Percentiles rank a stretch among this genome's conserved stretches.
phyloP scores from a whole-genome alignment of 2,329 filamentous ascomycete species.

The Ceratocystis cubensis region DNA sequence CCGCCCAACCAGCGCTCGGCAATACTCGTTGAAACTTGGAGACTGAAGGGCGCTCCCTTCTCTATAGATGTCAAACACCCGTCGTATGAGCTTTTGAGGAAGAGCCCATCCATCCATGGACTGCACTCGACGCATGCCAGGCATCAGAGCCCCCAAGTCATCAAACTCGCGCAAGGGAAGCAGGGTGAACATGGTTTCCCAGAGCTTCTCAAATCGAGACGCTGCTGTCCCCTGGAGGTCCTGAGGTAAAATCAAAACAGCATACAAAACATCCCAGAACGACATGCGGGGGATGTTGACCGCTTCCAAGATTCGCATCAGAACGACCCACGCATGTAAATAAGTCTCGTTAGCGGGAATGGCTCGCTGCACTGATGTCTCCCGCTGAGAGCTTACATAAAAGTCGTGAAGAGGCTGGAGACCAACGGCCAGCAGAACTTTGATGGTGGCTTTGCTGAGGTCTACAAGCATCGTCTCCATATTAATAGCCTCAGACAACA shows the following conservation, averaged over 20 bases:
- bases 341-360: conserved; percentile 36
- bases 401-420: conserved; percentile 33
- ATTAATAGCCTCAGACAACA: conserved; percentile 31
- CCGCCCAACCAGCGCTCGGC: conserved; percentile 44
- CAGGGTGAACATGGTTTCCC: conserved; percentile 47
- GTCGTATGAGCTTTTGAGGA: conserved; percentile 44
- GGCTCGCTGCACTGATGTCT: conserved; percentile 38
- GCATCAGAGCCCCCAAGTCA: conserved; percentile 37
- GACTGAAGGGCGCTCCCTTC: conserved; percentile 40
- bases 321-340: conserved; percentile 45
- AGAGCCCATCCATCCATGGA: conserved; percentile 46
- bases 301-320: conserved; percentile 42
- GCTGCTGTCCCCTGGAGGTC: conserved; percentile 32
- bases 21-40: conserved; percentile 54
- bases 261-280: conserved; percentile 49
- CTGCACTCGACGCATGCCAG: conserved; percentile 26
- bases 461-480: conserved; percentile 39
- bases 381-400: conserved; percentile 38
- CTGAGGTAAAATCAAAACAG: conserved; percentile 31
- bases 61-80: conserved; percentile 47
- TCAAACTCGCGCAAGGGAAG: conserved; percentile 51
- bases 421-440: conserved; percentile 33
- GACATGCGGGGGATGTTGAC: conserved; percentile 39
- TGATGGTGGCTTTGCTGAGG: conserved; percentile 31
- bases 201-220: conserved; percentile 39